Percentiles rank a stretch among this genome's conserved stretches.
phyloP scores from a whole-genome alignment of 164 flowering plant species.

The Euptelea pleiosperma region DNA sequence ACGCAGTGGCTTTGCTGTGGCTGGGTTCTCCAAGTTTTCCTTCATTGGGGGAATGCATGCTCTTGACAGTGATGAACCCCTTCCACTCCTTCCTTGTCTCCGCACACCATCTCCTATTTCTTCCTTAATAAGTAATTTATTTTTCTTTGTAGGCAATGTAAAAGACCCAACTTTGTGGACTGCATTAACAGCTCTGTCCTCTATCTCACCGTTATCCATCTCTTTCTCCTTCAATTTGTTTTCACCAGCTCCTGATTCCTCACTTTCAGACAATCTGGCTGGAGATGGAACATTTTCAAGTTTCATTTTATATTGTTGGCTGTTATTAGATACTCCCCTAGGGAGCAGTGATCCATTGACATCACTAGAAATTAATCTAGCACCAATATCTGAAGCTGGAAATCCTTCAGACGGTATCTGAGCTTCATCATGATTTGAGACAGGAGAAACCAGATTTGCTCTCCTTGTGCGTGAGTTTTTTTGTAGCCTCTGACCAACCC shows the following conservation, averaged over 20 bases:
- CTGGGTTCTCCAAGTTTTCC: slow-evolving; percentile 55
- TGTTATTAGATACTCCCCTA: slow-evolving; percentile 33
- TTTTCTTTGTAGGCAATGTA: slow-evolving; percentile 44
- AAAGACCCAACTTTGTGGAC: slow-evolving; percentile 39
- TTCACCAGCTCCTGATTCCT: slow-evolving; percentile 75
- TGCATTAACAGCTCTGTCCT: slow-evolving; percentile 34
- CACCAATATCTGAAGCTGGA: slow-evolving; percentile 49
- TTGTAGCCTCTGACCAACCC: slow-evolving; percentile 86
- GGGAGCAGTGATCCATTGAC: slow-evolving; percentile 33
- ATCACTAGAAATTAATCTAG: slow-evolving; percentile 41
- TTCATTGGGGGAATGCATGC: slow-evolving; percentile 37
- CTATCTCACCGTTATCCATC: slow-evolving; percentile 31
- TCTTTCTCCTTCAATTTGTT: slow-evolving; percentile 52
- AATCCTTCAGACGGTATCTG: slow-evolving; percentile 57
- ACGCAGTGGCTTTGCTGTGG: slow-evolving; percentile 49
- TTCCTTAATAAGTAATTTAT: slow-evolving; percentile 43
- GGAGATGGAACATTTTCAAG: slow-evolving; percentile 64
- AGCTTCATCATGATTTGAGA: slow-evolving; percentile 61
- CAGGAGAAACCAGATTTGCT: slow-evolving; percentile 70
- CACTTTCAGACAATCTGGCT: slow-evolving; percentile 78
- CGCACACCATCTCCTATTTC: slow-evolving; percentile 66
- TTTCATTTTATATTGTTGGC: slow-evolving; percentile 50
- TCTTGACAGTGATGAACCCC: slow-evolving; percentile 53
- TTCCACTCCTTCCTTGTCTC: slow-evolving; percentile 80
- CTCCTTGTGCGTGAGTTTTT: slow-evolving; percentile 78